Conservation (phyloP, 371 early-diverging fungal genomes). For the Rhizomucor miehei region DNA sequence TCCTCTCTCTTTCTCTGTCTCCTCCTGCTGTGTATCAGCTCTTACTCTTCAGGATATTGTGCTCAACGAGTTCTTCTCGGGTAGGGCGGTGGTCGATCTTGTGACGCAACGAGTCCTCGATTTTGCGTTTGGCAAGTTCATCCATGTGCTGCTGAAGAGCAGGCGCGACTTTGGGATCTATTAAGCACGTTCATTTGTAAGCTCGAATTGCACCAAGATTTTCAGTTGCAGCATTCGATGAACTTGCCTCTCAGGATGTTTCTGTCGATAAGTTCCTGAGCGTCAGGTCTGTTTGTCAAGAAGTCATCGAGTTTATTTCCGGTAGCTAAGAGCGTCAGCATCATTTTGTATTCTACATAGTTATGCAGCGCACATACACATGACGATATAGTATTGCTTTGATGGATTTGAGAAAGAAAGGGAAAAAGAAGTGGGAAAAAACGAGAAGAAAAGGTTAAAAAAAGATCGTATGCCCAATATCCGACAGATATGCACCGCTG, state of each 20-base stretch:
- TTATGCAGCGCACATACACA: no score
- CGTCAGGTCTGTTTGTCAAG: slow-evolving; percentile 57
- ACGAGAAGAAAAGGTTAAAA: slow-evolving; percentile 1
- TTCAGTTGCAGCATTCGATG: no score
- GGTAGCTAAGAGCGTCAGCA: slow-evolving; percentile 4
- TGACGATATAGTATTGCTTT: no score
- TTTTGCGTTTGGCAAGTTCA: slow-evolving; percentile 59
- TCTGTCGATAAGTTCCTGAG: slow-evolving; percentile 69
- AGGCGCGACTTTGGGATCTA: slow-evolving; percentile 58
- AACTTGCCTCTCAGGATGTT: slow-evolving; percentile 66
- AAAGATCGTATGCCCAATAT: background rate
- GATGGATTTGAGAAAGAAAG: background rate
- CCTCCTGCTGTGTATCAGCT: slow-evolving; percentile 12
- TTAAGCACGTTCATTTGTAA: background rate
- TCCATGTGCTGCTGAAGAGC: slow-evolving; percentile 51
- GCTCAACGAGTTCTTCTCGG: slow-evolving; percentile 64
- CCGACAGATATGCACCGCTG: background rate
- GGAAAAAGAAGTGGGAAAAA: no score
- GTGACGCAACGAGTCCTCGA: slow-evolving; percentile 66
- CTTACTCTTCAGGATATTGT: slow-evolving; percentile 64
- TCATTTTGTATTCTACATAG: background rate
- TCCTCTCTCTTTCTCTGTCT: slow-evolving; percentile 14
- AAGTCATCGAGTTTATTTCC: slow-evolving; percentile 45
- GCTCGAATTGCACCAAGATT: no score
- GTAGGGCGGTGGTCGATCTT: slow-evolving; percentile 76